Conservation (phyloP, 192 early-diverging fungal genomes). For the Radiomyces spectabilis region DNA sequence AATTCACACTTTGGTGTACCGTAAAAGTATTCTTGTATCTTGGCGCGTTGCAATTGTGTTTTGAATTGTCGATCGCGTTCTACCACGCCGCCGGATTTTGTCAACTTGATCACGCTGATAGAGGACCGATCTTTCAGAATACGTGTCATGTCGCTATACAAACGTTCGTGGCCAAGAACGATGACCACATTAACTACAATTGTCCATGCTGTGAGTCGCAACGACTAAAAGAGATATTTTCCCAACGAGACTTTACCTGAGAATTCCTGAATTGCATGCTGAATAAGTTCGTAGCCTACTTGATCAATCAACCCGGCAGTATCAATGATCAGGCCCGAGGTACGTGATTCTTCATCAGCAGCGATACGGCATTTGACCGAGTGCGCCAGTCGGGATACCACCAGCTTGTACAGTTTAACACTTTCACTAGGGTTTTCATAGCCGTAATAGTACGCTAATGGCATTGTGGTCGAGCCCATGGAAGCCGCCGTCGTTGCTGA, state of each 20-base stretch:
- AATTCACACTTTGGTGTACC: conserved; percentile 70
- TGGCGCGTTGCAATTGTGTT: conserved; percentile 59
- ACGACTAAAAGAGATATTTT: background rate
- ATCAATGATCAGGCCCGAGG: conserved; percentile 80
- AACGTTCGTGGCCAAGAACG: conserved; percentile 88
- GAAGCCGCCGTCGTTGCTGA: conserved; percentile 59
- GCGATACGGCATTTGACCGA: conserved; percentile 57
- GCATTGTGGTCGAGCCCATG: conserved; percentile 58
- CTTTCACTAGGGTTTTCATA: conserved; percentile 71
- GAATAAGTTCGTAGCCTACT: conserved; percentile 65
- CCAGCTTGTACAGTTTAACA: conserved; percentile 65
- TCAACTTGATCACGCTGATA: conserved; percentile 74
- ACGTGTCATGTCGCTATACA: conserved; percentile 76
- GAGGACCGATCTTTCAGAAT: conserved; percentile 36
- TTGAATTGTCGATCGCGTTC: conserved; percentile 71
- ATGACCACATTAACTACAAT: conserved; percentile 70
- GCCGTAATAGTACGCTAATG: conserved; percentile 90
- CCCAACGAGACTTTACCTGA: conserved; percentile 33
- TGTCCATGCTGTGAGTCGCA: too few relatives aligned
- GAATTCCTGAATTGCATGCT: conserved; percentile 64
- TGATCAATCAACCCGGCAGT: conserved; percentile 78
- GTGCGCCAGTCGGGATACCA: conserved; percentile 54
- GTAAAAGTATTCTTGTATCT: conserved; percentile 93
- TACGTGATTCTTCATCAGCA: conserved; percentile 50
- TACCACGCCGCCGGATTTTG: conserved; percentile 93